phyloP scores from a whole-genome alignment of 1,139 yeast genomes.

The Arxiozyma bovina region DNA sequence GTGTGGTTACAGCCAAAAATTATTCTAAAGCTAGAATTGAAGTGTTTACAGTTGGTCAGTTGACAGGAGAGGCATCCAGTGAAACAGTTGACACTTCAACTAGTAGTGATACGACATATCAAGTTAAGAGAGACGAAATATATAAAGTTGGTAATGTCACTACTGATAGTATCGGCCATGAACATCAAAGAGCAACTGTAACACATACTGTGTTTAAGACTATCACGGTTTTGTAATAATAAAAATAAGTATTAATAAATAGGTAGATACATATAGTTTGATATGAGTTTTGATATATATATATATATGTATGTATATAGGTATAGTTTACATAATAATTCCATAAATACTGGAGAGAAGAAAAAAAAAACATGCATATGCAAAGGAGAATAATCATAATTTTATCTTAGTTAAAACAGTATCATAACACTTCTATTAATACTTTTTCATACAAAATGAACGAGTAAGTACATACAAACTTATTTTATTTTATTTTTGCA shows the following conservation, averaged over 20 bases:
- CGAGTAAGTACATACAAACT: too few species aligned
- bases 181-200: slow-evolving; percentile 3
- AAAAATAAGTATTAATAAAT: background rate
- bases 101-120: slow-evolving; percentile 4
- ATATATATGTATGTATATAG: too few species aligned
- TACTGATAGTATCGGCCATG: background rate
- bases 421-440: too few species aligned
- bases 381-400: too few species aligned
- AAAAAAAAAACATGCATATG: too few species aligned
- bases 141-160: slow-evolving; percentile 2
- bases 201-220: slow-evolving; percentile 14
- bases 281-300: too few species aligned
- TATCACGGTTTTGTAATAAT: slow-evolving; percentile 7
- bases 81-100: background rate
- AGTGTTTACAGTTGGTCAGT: slow-evolving; percentile 40
- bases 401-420: too few species aligned
- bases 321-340: too few species aligned
- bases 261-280: too few species aligned
- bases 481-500: too few species aligned
- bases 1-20: slow-evolving; percentile 70
- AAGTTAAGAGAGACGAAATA: slow-evolving; percentile 9
- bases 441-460: too few species aligned
- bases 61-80: background rate
- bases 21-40: slow-evolving; percentile 62
- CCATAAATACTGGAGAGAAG: too few species aligned